Base-by-base conservation (phyloP, 495 filamentous ascomycete genomes). In the Hypoxylon fuscum region DNA sequence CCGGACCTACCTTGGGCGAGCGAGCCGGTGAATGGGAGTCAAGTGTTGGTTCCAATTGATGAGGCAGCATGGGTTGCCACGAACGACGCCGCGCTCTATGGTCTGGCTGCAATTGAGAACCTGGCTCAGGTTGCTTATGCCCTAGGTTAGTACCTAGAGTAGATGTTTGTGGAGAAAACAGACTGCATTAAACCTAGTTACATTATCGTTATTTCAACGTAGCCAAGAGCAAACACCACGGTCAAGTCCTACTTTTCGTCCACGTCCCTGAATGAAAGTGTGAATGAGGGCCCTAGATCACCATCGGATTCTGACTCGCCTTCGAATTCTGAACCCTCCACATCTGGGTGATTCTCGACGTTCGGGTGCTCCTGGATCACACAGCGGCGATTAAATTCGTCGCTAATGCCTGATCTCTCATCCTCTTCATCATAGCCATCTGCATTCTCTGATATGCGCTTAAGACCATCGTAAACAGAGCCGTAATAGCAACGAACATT, bases 11-110 rank as follows among this genome's bases (percentile, higher is more conserved):
- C 73, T 3, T 81, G 77, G 77, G 50, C 38, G 9, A 65, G 66
- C 17, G 69, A 64, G 35, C 41, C 41, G 17, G 32, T 79, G 10
- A 66, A 70, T 49, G 76, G 74, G 0, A 75, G 37, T 20, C 48
- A 67, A 18, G 74, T 76, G 12, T 52, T 79, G 10, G 59, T 71
- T 7, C 57, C 74, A 2, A 69, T 77, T 1, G 72, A 77, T n/a
- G 78, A 81, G 56, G 76, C 76, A 0, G 62, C 57, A 17, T 81
- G 77, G 76, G 40, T 81, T 2, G 59, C 70, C 11, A 79, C 77
- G 10, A 79, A 81, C 60, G 72, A 73, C 44, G 54, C 66, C n/a
- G 75, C 78, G 35, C 70, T 76, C 27, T 81, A 81, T 62, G 78
- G 77, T 1, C 25, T 79, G 17, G 74, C 77, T 31, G 77, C 72